Evolutionary conservation across 768 basidiomycete genomes (phyloP), one percentile per base, ranked within the genome.

Genomic region (Auriscalpium microsporum): DNA sequence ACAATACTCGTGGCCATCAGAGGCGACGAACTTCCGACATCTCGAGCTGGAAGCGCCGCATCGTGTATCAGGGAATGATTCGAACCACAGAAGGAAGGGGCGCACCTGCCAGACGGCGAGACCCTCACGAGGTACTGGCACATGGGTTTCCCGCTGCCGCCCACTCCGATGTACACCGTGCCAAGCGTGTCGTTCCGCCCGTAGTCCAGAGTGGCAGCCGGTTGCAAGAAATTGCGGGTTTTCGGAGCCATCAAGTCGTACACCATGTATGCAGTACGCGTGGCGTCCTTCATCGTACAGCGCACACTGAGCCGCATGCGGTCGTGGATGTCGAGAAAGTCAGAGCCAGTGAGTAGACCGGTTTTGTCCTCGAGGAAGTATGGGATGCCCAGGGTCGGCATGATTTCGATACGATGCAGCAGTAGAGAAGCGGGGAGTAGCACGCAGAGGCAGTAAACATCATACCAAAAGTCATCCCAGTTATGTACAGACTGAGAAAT

Each of bases 281-380:
- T 68, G 8, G 70, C 21, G 52, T 74, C 74, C 42, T 71, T 69
- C 0, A 72, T 70, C 9, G 77, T 81, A 57, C 80, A 76, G 37
- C 76, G 74, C 54, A 82, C 70, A 50, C 64, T 66, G 58, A 84
- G 69, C 34, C 70, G 71, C 64, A 84, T 73, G 17, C 85, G 82
- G 48, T 80, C 80, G 66, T 86, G 73, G 59, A 85, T 71, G 68
- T 87, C 86, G 49, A 76, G 64, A 63, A 82, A 87, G 17, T 82
- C 77, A 4, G 82, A 78, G 37, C 77, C 80, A 11, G 71, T 69
- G 38, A 82, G 67, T 37, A 63, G 68, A 4, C 83, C 84, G 7
- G 77, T 78, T 54, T 71, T 78, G 70, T 87, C 85, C 64, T 84
- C 81, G 55, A 88, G 78, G 61, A 86, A 77, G 67, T 71, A 79